Percentiles rank a stretch among this genome's conserved stretches.
These are phyloP conservation scores for Diaporthe aspalathi DNA, from an alignment of 2,329 filamentous ascomycete species.

Conservation along the genomic window DNA sequence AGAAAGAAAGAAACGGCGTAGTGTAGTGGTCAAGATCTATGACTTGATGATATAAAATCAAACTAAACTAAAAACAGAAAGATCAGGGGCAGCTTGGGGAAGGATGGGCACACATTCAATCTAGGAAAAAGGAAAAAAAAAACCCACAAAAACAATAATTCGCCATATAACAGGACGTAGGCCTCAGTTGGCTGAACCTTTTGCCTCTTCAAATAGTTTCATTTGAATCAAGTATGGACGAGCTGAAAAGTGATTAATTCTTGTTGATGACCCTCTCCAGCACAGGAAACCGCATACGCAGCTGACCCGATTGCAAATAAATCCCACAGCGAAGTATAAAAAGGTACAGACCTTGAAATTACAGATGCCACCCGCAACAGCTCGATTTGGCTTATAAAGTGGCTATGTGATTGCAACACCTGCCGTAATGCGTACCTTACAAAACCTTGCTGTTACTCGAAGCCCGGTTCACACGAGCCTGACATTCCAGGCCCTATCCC, in stretches of 20 bases:
- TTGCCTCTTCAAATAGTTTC: not conserved
- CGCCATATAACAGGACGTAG: not conserved
- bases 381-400: not conserved
- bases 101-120: too few relatives aligned
- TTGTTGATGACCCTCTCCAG: not conserved
- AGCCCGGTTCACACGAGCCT: not conserved
- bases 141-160: too few relatives aligned
- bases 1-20: too few relatives aligned
- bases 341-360: not conserved
- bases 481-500: not conserved
- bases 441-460: conserved; percentile 1
- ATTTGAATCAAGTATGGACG: too few relatives aligned
- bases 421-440: not conserved
- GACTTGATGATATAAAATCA: too few relatives aligned
- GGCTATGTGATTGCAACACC: not conserved
- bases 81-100: not conserved
- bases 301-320: too few relatives aligned
- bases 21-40: too few relatives aligned
- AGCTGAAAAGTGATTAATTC: too few relatives aligned
- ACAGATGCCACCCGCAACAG: too few relatives aligned
- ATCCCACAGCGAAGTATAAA: not conserved
- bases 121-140: too few relatives aligned
- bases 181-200: not conserved
- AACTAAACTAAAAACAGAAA: not conserved
- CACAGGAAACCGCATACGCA: not conserved